Conservation (phyloP, 192 early-diverging fungal genomes). For the Glomus cerebriforme region DNA sequence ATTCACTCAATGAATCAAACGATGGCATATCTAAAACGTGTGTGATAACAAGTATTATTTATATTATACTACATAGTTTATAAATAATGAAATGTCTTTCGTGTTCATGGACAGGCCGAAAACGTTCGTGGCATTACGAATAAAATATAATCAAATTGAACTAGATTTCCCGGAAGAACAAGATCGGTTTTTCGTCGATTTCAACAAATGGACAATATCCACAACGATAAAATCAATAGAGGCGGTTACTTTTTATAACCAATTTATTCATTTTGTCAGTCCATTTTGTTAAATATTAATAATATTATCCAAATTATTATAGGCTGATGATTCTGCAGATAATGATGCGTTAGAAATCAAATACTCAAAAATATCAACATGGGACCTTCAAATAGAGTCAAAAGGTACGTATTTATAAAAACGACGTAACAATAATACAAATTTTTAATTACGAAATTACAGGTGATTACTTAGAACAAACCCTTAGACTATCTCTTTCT, state of each 20-base stretch:
- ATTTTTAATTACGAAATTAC: not conserved
- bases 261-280: not conserved
- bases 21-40: conserved; percentile 17
- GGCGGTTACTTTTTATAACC: not conserved
- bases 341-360: conserved; percentile 18
- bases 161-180: conserved; percentile 10
- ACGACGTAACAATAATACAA: not conserved
- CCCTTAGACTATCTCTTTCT: not conserved
- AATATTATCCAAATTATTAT: not conserved
- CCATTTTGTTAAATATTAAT: not conserved
- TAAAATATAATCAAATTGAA: conserved; percentile 21
- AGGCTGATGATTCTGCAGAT: conserved; percentile 2
- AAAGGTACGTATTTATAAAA: not conserved
- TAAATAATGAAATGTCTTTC: not conserved
- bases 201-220: conserved; percentile 27
- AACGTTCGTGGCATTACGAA: not conserved
- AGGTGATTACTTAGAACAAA: not conserved
- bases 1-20: conserved; percentile 3
- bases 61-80: not conserved
- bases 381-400: not conserved
- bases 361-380: conserved; percentile 18
- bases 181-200: conserved; percentile 23
- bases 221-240: not conserved
- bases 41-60: not conserved
- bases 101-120: not conserved